Evolutionary conservation across 1,284 basidiomycete genomes (phyloP).

Genomic region (Paramarasmius palmivorus): DNA sequence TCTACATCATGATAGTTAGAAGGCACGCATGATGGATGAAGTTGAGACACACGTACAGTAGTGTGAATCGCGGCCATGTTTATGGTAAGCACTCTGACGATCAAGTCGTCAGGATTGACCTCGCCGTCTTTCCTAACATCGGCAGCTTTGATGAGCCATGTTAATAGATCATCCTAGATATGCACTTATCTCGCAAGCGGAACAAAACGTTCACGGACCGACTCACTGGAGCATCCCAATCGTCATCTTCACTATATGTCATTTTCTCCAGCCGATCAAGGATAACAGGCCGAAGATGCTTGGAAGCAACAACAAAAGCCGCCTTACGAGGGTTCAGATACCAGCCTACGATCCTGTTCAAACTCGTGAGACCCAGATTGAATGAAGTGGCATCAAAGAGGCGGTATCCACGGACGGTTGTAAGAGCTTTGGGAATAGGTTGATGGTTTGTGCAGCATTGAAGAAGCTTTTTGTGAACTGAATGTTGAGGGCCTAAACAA

Average conservation of each 20-base stretch:
- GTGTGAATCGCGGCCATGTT: background rate
- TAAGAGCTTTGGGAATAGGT: background rate
- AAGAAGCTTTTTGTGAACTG: background rate
- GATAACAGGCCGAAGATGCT: conserved; percentile 11
- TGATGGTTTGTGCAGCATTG: background rate
- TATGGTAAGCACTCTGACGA: background rate
- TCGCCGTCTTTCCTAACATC: background rate
- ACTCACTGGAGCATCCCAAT: conserved; percentile 14
- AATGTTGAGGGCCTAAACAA: background rate
- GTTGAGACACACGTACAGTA: background rate
- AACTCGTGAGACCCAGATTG: background rate
- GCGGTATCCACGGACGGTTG: background rate
- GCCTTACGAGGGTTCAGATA: conserved; percentile 8
- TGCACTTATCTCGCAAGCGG: background rate
- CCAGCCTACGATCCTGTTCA: conserved; percentile 12
- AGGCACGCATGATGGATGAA: background rate
- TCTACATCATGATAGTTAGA: too few relatives aligned
- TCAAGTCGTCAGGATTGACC: background rate
- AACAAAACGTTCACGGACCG: conserved; percentile 7
- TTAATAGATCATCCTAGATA: background rate
- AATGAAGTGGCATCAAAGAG: background rate
- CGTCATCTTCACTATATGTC: conserved; percentile 16
- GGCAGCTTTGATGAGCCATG: too few relatives aligned
- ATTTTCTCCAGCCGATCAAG: conserved; percentile 15
- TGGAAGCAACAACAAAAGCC: background rate